Percentiles rank a stretch among this genome's conserved stretches.
These are phyloP conservation scores for Kalmusia sp. DNA, from an alignment of 2,329 filamentous ascomycete genomes.

Conservation along the genomic window DNA sequence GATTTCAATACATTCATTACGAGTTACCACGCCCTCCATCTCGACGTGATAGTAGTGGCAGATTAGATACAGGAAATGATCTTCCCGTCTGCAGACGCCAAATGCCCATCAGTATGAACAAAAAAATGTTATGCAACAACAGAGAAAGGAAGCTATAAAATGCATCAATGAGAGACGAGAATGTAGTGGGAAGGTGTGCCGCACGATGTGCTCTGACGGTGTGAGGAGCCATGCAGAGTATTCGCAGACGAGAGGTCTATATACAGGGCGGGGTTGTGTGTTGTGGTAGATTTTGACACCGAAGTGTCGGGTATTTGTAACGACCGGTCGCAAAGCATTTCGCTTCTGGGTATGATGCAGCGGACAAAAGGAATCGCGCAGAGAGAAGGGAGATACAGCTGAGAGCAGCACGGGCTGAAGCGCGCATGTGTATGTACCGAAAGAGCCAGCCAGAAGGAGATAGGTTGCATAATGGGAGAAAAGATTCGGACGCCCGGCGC, in stretches of 20 bases:
- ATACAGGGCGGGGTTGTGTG: constrained; percentile 8
- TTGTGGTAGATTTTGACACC: constrained; percentile 12
- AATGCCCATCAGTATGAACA: constrained; percentile 4
- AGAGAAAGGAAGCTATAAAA: constrained; percentile 12
- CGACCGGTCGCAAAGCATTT: constrained; percentile 37
- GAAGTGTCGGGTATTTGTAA: constrained; percentile 46
- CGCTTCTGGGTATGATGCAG: constrained; percentile 22
- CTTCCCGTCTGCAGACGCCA: constrained; percentile 14
- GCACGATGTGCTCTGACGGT: background rate
- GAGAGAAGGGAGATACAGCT: constrained; percentile 11
- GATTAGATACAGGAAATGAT: constrained; percentile 13
- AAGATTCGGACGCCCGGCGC: constrained; percentile 23
- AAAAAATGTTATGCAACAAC: constrained; percentile 12
- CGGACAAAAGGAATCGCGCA: constrained; percentile 16
- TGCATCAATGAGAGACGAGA: background rate
- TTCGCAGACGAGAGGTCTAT: constrained; percentile 6
- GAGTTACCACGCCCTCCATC: constrained; percentile 6
- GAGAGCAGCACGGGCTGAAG: constrained; percentile 13
- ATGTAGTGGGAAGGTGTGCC: too few species aligned
- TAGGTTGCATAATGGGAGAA: constrained; percentile 15
- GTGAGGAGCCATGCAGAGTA: background rate
- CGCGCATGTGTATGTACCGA: constrained; percentile 6
- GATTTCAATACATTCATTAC: constrained; percentile 16
- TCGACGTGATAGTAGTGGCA: background rate
- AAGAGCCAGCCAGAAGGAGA: constrained; percentile 11